Base-by-base conservation (phyloP, 306 rosid genomes). In the Coriaria nepalensis region DNA sequence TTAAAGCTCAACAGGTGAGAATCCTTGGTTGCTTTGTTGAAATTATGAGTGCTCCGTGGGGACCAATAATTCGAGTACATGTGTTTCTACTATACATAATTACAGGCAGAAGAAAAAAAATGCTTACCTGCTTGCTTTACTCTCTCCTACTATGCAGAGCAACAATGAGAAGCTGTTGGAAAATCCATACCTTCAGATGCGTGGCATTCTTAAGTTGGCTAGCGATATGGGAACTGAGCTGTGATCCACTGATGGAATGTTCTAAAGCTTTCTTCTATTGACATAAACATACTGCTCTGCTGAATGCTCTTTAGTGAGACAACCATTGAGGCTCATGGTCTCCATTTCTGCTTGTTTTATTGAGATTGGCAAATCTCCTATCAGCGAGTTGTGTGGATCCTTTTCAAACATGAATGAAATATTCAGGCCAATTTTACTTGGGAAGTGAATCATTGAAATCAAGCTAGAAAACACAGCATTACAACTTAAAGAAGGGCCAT, bases 181-280 rank as follows among this genome's bases (percentile, higher is more conserved):
- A 70, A 92, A 92, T 72, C 98, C 98, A 35, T 92, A 92, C 78
- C 98, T 92, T 66, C 98, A 92, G 66, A 92, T 85, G 96, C 82
- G 98, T 45, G 98, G 98, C 69, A 92, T 92, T 70, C 66, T 92
- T 71, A 95, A 92, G 71, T 77, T 92, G 70, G 94, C 96, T 45
- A 85, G 71, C 45, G 98, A 92, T 76, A 73, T 85, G 52, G 98
- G 94, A 52, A 57, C 68, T 63, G 93, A 66, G 65, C 71, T 92
- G 61, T 92, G 75, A 66, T 66, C 65, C 61, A 63, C 44, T 55
- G 62, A 42, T 70, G 50, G 67, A 59, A 38, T 35, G 55, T 66
- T 61, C 66, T 50, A 75, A 71, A 56, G 73, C 67, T 57, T 43
- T 40, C 62, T 13, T 39, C 51, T 62, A 48, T 72, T 62, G 46